These are phyloP conservation scores for Sclerotinia nivalis DNA, from an alignment of 2,329 filamentous ascomycete genomes.

Conservation along the genomic window DNA sequence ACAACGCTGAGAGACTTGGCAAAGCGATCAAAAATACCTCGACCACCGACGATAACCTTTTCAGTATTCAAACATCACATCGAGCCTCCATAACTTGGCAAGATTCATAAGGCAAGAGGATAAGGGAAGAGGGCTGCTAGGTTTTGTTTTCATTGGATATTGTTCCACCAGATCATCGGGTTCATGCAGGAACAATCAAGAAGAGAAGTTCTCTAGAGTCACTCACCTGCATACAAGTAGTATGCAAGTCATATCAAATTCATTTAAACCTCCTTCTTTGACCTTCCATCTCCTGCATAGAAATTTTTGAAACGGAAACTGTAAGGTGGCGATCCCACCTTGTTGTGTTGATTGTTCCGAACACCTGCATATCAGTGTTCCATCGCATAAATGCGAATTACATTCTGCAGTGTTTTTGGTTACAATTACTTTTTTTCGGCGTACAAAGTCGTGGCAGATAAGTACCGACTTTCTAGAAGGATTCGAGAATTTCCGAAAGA, in stretches of 20 bases:
- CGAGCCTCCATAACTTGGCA: constrained; percentile 1
- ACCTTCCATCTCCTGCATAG: constrained; percentile 25
- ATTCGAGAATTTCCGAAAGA: constrained; percentile 21
- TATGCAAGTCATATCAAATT: constrained; percentile 33
- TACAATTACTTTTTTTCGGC: constrained; percentile 5
- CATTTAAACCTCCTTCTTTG: constrained; percentile 19
- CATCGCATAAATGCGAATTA: constrained; percentile 7
- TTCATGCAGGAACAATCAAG: constrained; percentile 18
- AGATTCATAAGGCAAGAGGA: neutral
- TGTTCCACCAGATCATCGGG: neutral
- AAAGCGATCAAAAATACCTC: neutral
- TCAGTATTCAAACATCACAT: neutral
- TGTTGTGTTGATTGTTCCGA: neutral
- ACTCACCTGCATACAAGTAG: constrained; percentile 23
- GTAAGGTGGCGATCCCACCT: neutral
- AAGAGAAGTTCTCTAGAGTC: constrained; percentile 5
- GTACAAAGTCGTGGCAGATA: neutral
- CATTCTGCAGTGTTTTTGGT: neutral
- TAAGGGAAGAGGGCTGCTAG: neutral
- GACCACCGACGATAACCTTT: neutral
- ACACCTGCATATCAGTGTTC: neutral
- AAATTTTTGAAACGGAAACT: constrained; percentile 29
- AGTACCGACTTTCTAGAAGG: constrained; percentile 23
- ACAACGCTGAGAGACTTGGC: constrained; percentile 9
- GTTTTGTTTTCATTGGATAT: neutral